Percentiles rank a stretch among this genome's conserved stretches.
Conservation (phyloP, 1,284 basidiomycete genomes). For the Leucoagaricus sp. region DNA sequence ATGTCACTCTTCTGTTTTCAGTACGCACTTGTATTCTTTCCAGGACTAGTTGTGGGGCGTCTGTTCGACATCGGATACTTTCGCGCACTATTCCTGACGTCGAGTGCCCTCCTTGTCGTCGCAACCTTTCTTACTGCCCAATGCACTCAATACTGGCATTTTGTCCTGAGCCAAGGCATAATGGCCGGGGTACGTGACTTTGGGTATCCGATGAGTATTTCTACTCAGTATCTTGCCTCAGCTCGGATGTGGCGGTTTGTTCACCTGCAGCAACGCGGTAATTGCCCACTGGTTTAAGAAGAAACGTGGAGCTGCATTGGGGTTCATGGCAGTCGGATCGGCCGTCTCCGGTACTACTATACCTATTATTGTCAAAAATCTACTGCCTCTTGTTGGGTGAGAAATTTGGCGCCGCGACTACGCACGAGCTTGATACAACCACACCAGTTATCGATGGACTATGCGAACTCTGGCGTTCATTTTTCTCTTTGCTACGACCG, state of each 20-base stretch:
- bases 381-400: constrained; percentile 48
- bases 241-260: constrained; percentile 48
- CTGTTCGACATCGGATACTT: constrained; percentile 64
- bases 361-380: constrained; percentile 44
- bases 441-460: constrained; percentile 58
- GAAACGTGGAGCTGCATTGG: constrained; percentile 43
- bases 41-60: constrained; percentile 43
- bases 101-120: constrained; percentile 47
- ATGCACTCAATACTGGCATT: constrained; percentile 61
- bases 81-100: constrained; percentile 41
- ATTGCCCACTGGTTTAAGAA: constrained; percentile 55
- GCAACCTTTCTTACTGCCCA: constrained; percentile 58
- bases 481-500: constrained; percentile 39
- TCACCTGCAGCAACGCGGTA: constrained; percentile 46
- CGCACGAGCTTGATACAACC: constrained; percentile 24
- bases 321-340: constrained; percentile 41
- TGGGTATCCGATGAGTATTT: background rate
- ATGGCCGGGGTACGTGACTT: constrained; percentile 44
- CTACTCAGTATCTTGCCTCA: constrained; percentile 17
- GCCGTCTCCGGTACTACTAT: constrained; percentile 49
- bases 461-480: constrained; percentile 62
- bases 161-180: constrained; percentile 57
- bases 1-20: background rate
- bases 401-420: no score
- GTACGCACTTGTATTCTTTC: background rate